Evolutionary conservation across 177 flowering plant genomes (phyloP).

Genomic region (Telopea speciosissima): DNA sequence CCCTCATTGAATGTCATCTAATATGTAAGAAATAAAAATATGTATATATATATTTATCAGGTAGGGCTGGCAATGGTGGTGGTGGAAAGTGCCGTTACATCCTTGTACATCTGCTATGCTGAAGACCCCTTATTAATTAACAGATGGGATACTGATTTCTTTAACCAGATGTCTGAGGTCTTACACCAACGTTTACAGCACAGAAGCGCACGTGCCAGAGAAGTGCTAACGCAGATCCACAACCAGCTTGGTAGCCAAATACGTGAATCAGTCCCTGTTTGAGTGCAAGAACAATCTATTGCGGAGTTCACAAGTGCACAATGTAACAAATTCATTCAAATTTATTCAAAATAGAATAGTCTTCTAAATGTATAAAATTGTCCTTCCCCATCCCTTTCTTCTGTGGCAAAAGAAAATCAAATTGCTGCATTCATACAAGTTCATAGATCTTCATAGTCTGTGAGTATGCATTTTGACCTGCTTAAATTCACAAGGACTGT

Average conservation of each 20-base stretch:
- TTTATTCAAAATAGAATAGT: background rate
- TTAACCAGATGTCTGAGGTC: slow-evolving; percentile 70
- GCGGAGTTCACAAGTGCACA: background rate
- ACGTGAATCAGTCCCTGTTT: slow-evolving; percentile 30
- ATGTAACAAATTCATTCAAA: background rate
- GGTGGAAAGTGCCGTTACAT: slow-evolving; percentile 95
- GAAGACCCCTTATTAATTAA: slow-evolving; percentile 78
- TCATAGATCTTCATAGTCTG: background rate
- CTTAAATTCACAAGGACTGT: background rate
- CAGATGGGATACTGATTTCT: slow-evolving; percentile 79
- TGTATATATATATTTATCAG: slow-evolving; percentile 32
- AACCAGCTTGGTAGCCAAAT: slow-evolving; percentile 35
- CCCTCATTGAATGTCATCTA: background rate
- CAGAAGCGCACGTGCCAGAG: slow-evolving; percentile 73
- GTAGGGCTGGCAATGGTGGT: slow-evolving; percentile 92
- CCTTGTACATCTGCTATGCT: slow-evolving; percentile 89
- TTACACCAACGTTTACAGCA: slow-evolving; percentile 88
- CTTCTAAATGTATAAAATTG: background rate
- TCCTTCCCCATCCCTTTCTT: background rate
- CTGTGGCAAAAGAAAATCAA: no score
- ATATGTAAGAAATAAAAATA: background rate
- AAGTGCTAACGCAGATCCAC: slow-evolving; percentile 37
- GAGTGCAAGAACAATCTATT: background rate
- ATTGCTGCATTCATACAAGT: background rate
- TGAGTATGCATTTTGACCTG: background rate